A percentile compares a stretch with the other conserved stretches of the same genome.
Evolutionary conservation across 1,284 basidiomycete genomes (phyloP).

Genomic region (Ceratobasidium sp.): DNA sequence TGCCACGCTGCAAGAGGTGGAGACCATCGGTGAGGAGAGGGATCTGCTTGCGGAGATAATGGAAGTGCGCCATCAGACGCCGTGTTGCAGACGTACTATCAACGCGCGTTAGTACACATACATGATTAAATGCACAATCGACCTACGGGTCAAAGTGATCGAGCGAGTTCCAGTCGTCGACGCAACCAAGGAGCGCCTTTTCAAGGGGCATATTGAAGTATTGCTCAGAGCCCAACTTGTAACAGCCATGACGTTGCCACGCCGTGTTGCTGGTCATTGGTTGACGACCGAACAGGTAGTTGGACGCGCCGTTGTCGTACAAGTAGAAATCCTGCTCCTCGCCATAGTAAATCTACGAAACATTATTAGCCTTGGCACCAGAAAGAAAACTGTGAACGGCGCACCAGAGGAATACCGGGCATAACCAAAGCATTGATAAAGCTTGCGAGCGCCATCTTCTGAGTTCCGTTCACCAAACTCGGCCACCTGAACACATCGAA

Average conservation of each 20-base stretch:
- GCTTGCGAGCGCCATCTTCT: constrained; percentile 77
- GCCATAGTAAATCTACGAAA: constrained; percentile 77
- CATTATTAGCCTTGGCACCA: constrained; percentile 27
- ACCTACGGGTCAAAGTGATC: constrained; percentile 88
- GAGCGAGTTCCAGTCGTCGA: constrained; percentile 88
- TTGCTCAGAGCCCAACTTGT: constrained; percentile 86
- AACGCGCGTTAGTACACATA: background rate
- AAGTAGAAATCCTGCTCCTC: constrained; percentile 91
- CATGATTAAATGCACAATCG: background rate
- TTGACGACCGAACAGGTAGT: constrained; percentile 92
- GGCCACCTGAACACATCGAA: constrained; percentile 96
- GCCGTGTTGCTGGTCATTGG: constrained; percentile 86
- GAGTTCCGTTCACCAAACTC: constrained; percentile 82
- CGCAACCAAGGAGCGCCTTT: constrained; percentile 79
- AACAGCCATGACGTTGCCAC: constrained; percentile 94
- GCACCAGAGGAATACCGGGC: constrained; percentile 85
- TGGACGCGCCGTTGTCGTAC: constrained; percentile 84
- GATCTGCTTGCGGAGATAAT: constrained; percentile 75
- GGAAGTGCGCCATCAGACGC: constrained; percentile 78
- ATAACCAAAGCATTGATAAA: constrained; percentile 85
- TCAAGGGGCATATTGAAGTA: constrained; percentile 92
- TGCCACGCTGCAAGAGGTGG: constrained; percentile 80
- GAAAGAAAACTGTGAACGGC: constrained; percentile 52
- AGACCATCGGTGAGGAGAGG: constrained; percentile 86
- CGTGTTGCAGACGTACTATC: constrained; percentile 72